Percentiles rank a stretch among this genome's conserved stretches.
phyloP scores from a whole-genome alignment of 208 protist genomes.

The Leishmania amazonensis region DNA sequence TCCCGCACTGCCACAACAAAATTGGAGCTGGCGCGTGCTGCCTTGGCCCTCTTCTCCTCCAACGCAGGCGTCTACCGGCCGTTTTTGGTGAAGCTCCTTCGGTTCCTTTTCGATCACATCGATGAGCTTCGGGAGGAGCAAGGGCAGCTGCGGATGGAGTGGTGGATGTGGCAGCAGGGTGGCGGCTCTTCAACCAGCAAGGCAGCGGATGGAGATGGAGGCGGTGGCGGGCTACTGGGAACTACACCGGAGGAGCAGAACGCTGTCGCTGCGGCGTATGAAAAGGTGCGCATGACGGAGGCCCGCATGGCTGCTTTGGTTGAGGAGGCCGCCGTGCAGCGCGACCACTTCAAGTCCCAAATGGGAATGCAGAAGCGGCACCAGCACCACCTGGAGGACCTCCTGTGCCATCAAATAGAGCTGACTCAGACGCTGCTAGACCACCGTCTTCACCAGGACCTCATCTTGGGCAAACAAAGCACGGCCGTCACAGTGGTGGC shows the following conservation, averaged over 20 bases:
- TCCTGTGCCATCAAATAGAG: conserved; percentile 76
- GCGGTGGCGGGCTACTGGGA: background rate
- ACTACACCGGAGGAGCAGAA: conserved; percentile 41
- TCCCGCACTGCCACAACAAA: conserved; percentile 33
- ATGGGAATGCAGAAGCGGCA: conserved; percentile 44
- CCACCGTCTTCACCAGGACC: conserved; percentile 18
- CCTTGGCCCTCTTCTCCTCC: conserved; percentile 77
- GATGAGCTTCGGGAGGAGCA: conserved; percentile 63
- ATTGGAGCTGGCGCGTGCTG: conserved; percentile 75
- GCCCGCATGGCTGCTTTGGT: conserved; percentile 70
- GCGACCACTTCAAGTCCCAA: conserved; percentile 75
- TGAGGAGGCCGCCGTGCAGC: conserved; percentile 73
- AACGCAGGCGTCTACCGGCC: conserved; percentile 76
- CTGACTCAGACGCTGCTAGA: conserved; percentile 56
- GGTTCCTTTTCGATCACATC: conserved; percentile 76
- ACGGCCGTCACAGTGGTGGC: background rate
- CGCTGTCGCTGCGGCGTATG: conserved; percentile 52
- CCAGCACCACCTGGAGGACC: conserved; percentile 52
- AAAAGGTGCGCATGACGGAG: conserved; percentile 75
- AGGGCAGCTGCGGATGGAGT: conserved; percentile 16
- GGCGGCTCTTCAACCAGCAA: background rate
- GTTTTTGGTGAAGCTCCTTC: conserved; percentile 59
- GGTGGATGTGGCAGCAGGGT: conserved; percentile 2
- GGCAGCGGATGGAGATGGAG: background rate
- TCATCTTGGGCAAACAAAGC: conserved; percentile 13